Base-by-base conservation (phyloP, 768 basidiomycete species). In the Mycena haematopus region DNA sequence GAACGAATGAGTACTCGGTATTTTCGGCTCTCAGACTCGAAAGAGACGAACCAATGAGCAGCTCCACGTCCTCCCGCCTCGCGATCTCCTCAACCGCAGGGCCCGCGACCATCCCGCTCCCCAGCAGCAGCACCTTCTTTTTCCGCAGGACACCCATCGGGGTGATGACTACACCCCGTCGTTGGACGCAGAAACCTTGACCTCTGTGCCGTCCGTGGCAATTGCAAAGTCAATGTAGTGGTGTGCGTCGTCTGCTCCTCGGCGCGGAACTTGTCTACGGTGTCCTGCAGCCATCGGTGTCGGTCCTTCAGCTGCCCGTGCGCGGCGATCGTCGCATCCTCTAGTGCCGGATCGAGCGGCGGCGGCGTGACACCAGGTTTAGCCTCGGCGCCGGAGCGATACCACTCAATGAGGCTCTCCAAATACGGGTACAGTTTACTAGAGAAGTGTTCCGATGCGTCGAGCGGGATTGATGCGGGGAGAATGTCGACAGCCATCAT, bases 71-170 rank as follows among this genome's bases (percentile, higher is more conserved):
- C 0, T 71, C 67, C 58, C 87, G 77, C 65, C 80, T 79, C 45
- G 85, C 84, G 52, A 97, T 81, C 69, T 90, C 84, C 52, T 91
- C 85, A 3, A 94, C 88, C 0, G 92, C 92, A 17, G 96, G 96
- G 2, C 89, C 90, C 6, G 95, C 93, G 21, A 98, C 96, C 88
- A 97, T 94, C n/a, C 96, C 96, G 57, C 92, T 94, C 9, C 96
- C 96, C 2, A 98, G 82, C 70, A 97, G 79, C 35, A 98, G 74
- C 0, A 95, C 83, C 68, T 82, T 85, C 78, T 89, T 89, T 75
- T 84, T 87, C 67, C 60, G 76, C 56, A 52, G 50, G 6, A 52
- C 51, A 10, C 58, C 64, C 52, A 51, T 53, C n/a, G 60, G 51
- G 21, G 33, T 21, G 44, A 52, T 35, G 33, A 44, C 59, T n/a